Conservation (phyloP, 306 rosid species). For the Lotus japonicus region DNA sequence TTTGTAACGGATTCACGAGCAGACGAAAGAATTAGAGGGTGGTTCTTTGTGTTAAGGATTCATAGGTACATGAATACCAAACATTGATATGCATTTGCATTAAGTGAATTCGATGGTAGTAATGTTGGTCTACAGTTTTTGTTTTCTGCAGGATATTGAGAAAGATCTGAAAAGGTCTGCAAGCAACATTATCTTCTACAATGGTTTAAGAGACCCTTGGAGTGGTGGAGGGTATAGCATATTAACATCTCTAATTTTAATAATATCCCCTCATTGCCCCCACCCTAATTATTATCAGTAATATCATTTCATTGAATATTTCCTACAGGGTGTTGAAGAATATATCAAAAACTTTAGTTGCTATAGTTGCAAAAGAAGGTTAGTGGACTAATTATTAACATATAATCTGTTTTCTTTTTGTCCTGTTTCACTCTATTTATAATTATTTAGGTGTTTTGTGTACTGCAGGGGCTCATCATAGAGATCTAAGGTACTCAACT, state of each 20-base stretch:
- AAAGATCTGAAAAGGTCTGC: conserved; percentile 57
- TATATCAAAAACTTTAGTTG: conserved; percentile 52
- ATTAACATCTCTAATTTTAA: not conserved
- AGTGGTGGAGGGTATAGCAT: conserved; percentile 88
- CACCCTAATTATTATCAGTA: not conserved
- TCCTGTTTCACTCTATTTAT: not conserved
- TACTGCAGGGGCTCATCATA: conserved; percentile 92
- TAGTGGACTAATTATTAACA: not conserved
- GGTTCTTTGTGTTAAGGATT: no score
- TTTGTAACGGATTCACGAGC: no score
- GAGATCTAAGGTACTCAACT: conserved; percentile 62
- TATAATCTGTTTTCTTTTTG: no score
- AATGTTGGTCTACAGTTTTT: not conserved
- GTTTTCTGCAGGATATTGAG: conserved; percentile 41
- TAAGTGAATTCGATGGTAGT: not conserved
- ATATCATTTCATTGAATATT: not conserved
- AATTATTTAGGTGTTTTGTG: not conserved
- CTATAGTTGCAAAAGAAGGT: conserved; percentile 82
- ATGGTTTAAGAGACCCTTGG: conserved; percentile 97
- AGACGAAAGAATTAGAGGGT: no score
- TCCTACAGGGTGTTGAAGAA: conserved; percentile 66
- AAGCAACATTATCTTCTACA: conserved; percentile 84
- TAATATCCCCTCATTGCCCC: no score
- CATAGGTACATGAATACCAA: no score
- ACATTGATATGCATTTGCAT: no score